Base-by-base conservation (phyloP, 2,329 filamentous ascomycete genomes). In the Rutstroemia sp. region DNA sequence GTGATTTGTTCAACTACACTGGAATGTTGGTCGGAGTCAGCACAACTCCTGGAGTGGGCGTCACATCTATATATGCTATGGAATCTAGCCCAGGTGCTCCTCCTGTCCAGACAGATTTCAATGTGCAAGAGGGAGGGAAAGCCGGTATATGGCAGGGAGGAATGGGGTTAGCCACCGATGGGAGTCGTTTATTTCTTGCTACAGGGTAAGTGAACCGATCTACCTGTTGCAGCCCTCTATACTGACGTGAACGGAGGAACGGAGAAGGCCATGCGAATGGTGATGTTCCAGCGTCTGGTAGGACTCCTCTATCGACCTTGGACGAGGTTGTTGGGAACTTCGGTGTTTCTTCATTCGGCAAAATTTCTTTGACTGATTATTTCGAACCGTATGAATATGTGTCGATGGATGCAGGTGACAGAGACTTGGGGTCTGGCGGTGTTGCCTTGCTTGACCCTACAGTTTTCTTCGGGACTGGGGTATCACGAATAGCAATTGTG, bases 331-430 rank as follows among this genome's bases (percentile, higher is more conserved):
- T 74, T 10, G 74, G 77, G 16, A 75, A 79, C 59, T 74, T 76
- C 66, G 73, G 71, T 0, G 72, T 79, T 49, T 72, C 73, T 51
- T 67, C 63, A 7, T 70, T 77, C 53, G 75, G 76, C 6, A 73
- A 68, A 27, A 60, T 78, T 2, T 70, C 66, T 0, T 64, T 75
- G 4, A 71, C 75, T 4, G 76, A 78, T 62, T 78, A 77, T 59
- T 78, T 78, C 64, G 77, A 78, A 73, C 76, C 75, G 0, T 75
- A 70, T 62, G 75, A 79, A 56, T 78, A 78, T 57, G 69, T 69
- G n/a, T 70, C 73, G 19, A 65, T 79, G 3, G 75, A 78, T 60
- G 76, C 76, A 38, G 75, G 73, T 25, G 76, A 78, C 64, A 73
- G 75, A 56, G 76, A 78, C 67, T 66, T 78, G 5, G 76, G 76